Percentiles rank a stretch among this genome's conserved stretches.
Evolutionary conservation across 331 rosid genomes (phyloP).

Genomic region (Arachis monticola): DNA sequence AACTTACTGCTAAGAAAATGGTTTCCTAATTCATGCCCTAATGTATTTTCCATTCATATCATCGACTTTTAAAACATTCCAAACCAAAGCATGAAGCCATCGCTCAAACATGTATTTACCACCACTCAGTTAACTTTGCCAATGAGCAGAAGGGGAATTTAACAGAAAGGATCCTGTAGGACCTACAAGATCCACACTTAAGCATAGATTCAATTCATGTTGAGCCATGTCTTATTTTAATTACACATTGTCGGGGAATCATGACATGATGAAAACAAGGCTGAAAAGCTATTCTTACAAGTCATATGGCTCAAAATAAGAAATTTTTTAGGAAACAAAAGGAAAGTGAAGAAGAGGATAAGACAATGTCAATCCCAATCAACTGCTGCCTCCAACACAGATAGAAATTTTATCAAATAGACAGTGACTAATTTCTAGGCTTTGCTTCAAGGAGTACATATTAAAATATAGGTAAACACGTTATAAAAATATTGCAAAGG

Average conservation of each 20-base stretch:
- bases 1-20: background rate
- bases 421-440: conserved; percentile 1
- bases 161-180: background rate
- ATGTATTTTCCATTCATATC: background rate
- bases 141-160: background rate
- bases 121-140: background rate
- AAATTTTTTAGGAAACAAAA: too few species aligned
- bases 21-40: conserved; percentile 20
- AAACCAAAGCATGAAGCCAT: background rate
- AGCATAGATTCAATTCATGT: conserved; percentile 5
- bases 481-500: background rate
- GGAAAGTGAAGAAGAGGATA: too few species aligned
- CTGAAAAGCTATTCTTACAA: conserved; percentile 12
- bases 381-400: conserved; percentile 29
- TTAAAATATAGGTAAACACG: background rate
- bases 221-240: background rate
- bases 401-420: conserved; percentile 18
- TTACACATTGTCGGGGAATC: background rate
- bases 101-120: background rate
- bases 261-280: conserved; percentile 18
- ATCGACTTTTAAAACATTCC: background rate
- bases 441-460: conserved; percentile 11
- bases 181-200: background rate
- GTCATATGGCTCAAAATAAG: background rate
- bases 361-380: conserved; percentile 11